Base-by-base conservation (phyloP, 2,329 filamentous ascomycete genomes). In the Eutypella sp. region DNA sequence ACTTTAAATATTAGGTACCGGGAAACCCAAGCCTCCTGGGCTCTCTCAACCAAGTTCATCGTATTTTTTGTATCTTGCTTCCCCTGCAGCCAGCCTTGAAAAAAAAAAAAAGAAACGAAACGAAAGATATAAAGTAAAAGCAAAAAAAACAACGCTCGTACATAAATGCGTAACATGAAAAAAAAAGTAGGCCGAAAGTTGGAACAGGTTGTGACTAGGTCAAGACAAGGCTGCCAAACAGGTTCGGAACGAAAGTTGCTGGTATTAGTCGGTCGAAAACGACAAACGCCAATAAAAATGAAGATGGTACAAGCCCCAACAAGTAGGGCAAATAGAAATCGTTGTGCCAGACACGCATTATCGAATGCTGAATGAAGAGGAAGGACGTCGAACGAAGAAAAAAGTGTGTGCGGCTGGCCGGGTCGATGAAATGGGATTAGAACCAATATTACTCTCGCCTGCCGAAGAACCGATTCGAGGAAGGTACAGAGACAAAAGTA, bases 321-420 rank as follows among this genome's bases (percentile, higher is more conserved):
- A 56, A 53, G 55, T 57, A 57, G 53, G 55, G 61, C 69, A 62
- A 56, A 59, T 65, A 72, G 66, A 69, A 22, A 76, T 76, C 74
- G 74, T 72, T 78, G 76, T 79, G 70, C 78, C 74, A 73, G 76
- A 79, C 76, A 76, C 65, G 73, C 73, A 78, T 72, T 73, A 78
- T 73, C 72, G 71, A 73, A 67, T 68, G 67, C 60, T 67, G 64
- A 69, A 66, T 59, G 65, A 65, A 15, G 68, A 64, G 63, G 70
- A 72, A 78, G 72, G 73, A 78, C 74, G 78, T 79, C n/a, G n/a
- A n/a, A n/a, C n/a, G n/a, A n/a, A n/a, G n/a, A n/a, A 74, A 69
- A 75, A 66, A 72, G 73, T 74, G 73, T 74, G 13, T 73, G 65
- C 68, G 64, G 58, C 64, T 65, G 68, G 66, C 64, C 60, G 63